These are phyloP conservation scores for Boeremia exigua DNA, from an alignment of 2,329 filamentous ascomycete species.

Conservation along the genomic window DNA sequence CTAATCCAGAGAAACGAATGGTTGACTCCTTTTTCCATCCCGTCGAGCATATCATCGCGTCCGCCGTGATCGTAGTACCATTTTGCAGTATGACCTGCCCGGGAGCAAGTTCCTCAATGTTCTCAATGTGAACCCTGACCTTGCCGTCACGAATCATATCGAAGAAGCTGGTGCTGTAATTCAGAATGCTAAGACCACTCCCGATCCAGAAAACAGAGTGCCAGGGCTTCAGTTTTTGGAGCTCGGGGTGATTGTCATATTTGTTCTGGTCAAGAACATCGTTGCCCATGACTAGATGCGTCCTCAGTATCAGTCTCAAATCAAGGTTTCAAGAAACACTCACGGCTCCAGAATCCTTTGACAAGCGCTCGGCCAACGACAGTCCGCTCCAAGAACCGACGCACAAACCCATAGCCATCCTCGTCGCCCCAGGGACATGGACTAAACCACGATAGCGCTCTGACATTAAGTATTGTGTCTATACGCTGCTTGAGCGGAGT, in stretches of 20 bases:
- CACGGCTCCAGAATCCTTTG: constrained; percentile 9
- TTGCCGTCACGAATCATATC: constrained; percentile 60
- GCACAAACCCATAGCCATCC: constrained; percentile 5
- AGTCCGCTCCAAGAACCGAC: constrained; percentile 6
- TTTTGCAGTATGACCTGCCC: constrained; percentile 2
- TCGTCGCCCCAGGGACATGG: constrained; percentile 34
- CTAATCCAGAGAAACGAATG: constrained; percentile 10
- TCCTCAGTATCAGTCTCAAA: background rate
- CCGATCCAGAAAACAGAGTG: constrained; percentile 59
- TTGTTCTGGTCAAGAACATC: constrained; percentile 59
- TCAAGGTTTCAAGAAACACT: background rate
- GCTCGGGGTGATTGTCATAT: constrained; percentile 52
- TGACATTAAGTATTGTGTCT: constrained; percentile 50
- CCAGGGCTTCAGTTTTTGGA: constrained; percentile 52
- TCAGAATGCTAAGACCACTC: constrained; percentile 64
- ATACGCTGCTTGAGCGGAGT: constrained; percentile 72
- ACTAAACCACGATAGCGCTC: constrained; percentile 11
- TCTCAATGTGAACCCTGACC: constrained; percentile 54
- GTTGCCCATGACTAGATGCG: constrained; percentile 53
- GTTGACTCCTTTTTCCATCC: constrained; percentile 10
- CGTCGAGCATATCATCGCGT: constrained; percentile 9
- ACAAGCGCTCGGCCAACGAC: background rate
- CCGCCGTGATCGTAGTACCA: background rate
- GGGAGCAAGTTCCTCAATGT: constrained; percentile 2
- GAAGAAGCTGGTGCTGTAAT: constrained; percentile 65